Percentiles rank a stretch among this genome's conserved stretches.
These are phyloP conservation scores for Plasmodium yoelii DNA, from an alignment of 169 alveolate genomes.

Conservation along the genomic window DNA sequence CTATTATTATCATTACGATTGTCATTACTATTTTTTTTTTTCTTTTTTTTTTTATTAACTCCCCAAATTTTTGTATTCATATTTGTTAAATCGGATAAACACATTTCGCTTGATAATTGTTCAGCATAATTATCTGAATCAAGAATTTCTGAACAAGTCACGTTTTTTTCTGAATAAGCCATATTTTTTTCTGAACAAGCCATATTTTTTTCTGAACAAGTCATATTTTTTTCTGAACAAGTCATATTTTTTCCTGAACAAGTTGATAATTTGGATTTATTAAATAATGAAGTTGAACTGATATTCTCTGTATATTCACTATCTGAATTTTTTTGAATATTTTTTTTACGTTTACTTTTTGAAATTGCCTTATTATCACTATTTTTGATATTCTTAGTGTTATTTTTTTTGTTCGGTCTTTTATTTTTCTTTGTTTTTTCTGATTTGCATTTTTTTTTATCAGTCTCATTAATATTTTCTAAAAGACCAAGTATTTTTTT, in stretches of 20 bases:
- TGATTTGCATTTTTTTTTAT: neutral
- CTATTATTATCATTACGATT: no score
- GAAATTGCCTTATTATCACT: neutral
- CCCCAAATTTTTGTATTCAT: conserved; percentile 25
- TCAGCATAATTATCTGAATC: neutral
- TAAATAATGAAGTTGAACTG: neutral
- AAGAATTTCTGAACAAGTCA: neutral
- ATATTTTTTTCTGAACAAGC: conserved; percentile 2
- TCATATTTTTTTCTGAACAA: conserved; percentile 2
- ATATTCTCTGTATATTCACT: neutral
- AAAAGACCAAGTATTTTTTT: neutral
- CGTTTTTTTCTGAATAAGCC: no score
- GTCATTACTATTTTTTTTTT: conserved; percentile 7
- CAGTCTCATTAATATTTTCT: neutral
- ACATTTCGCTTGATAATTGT: conserved; percentile 29
- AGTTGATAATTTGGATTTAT: neutral
- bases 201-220: neutral
- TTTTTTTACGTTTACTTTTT: neutral
- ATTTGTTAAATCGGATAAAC: conserved; percentile 58
- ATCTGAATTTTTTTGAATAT: neutral
- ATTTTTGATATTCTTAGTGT: no score
- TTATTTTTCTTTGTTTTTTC: conserved; percentile 4
- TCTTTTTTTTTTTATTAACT: neutral
- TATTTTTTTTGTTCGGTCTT: neutral
- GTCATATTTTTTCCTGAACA: neutral